A percentile compares a stretch with the other conserved stretches of the same genome.
phyloP scores from a whole-genome alignment of 2,329 filamentous ascomycete species.

The Cladophialophora carrionii region DNA sequence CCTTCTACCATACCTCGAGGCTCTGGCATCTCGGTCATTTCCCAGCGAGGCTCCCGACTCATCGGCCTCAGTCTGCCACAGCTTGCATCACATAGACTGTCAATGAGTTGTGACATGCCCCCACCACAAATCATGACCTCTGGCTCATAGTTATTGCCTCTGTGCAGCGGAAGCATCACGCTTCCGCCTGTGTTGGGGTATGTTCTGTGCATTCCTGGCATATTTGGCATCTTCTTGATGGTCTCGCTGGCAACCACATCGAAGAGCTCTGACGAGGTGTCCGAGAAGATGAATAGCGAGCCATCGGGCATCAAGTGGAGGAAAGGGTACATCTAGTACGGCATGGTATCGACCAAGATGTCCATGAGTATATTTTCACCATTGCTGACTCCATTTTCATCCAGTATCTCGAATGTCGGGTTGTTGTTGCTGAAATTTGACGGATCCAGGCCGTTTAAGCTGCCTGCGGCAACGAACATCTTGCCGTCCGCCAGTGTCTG shows the following conservation, averaged over 20 bases:
- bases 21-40: slow-evolving; percentile 61
- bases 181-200: slow-evolving; percentile 65
- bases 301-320: slow-evolving; percentile 62
- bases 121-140: slow-evolving; percentile 63
- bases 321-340: slow-evolving; percentile 68
- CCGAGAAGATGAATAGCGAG: slow-evolving; percentile 60
- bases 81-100: slow-evolving; percentile 61
- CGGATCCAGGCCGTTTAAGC: slow-evolving; percentile 62
- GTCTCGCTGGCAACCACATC: slow-evolving; percentile 53
- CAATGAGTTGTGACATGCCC: slow-evolving; percentile 63
- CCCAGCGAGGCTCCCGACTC: slow-evolving; percentile 55
- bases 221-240: slow-evolving; percentile 54
- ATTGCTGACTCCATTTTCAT: slow-evolving; percentile 51
- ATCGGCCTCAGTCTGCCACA: slow-evolving; percentile 62
- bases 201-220: slow-evolving; percentile 61
- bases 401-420: slow-evolving; percentile 65
- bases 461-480: slow-evolving; percentile 64
- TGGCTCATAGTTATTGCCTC: slow-evolving; percentile 56
- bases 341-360: slow-evolving; percentile 61
- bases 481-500: slow-evolving; percentile 62
- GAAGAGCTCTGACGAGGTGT: slow-evolving; percentile 62
- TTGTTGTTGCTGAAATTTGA: slow-evolving; percentile 62
- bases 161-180: slow-evolving; percentile 59
- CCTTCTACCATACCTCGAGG: slow-evolving; percentile 64
- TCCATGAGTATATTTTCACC: slow-evolving; percentile 57